These are phyloP conservation scores for Streptanthus diversifolius DNA, from an alignment of 345 rosid genomes.

Conservation along the genomic window DNA sequence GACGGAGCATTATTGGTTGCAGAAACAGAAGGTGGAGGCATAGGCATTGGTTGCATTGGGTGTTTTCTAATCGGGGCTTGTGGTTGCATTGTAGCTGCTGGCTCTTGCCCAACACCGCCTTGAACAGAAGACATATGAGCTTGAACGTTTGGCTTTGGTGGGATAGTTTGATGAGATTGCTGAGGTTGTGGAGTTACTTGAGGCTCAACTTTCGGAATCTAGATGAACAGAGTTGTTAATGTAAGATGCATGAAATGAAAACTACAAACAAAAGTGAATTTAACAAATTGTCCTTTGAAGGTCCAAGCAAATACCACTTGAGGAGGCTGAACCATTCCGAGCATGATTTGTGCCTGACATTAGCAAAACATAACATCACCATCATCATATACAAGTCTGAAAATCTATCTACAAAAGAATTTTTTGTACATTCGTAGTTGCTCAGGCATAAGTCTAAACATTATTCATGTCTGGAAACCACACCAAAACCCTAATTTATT, in stretches of 20 bases:
- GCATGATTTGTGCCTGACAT: slow-evolving; percentile 93
- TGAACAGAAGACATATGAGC: slow-evolving; percentile 45
- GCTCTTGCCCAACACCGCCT: slow-evolving; percentile 49
- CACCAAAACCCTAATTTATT: slow-evolving; percentile 25
- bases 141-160: slow-evolving; percentile 49
- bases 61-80: slow-evolving; percentile 59
- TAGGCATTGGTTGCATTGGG: slow-evolving; percentile 46
- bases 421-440: neutral
- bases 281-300: slow-evolving; percentile 2
- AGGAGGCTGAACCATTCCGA: slow-evolving; percentile 97
- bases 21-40: slow-evolving; percentile 43
- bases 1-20: slow-evolving; percentile 51
- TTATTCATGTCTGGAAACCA: neutral
- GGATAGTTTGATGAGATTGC: slow-evolving; percentile 51
- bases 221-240: slow-evolving; percentile 18
- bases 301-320: slow-evolving; percentile 56
- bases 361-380: slow-evolving; percentile 10
- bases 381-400: neutral
- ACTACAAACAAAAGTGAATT: neutral
- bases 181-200: slow-evolving; percentile 52
- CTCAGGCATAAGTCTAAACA: slow-evolving; percentile 1
- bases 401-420: neutral
- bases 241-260: slow-evolving; percentile 11
- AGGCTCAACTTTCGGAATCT: slow-evolving; percentile 69
- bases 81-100: slow-evolving; percentile 44